Evolutionary conservation across 192 early-diverging fungal species (phyloP).

Genomic region (Dissophora ornata): DNA sequence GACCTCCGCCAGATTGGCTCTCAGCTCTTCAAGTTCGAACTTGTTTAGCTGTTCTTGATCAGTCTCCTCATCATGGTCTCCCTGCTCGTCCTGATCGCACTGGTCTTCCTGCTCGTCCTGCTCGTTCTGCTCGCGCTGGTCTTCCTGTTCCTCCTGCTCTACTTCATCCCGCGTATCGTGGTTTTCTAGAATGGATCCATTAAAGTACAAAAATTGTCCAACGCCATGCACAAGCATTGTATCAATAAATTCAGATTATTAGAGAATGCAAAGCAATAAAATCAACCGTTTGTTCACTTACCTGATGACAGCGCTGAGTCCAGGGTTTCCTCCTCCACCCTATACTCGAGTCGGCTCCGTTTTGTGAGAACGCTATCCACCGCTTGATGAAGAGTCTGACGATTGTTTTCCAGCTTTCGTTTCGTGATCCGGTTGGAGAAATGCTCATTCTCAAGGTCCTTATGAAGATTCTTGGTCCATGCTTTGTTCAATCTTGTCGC

Average conservation of each 20-base stretch:
- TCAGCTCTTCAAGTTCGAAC: slow-evolving; percentile 13
- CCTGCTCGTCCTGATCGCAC: too few relatives aligned
- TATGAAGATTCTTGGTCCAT: slow-evolving; percentile 23
- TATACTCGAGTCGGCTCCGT: slow-evolving; percentile 25
- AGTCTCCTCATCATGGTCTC: too few relatives aligned
- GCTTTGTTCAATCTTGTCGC: slow-evolving; percentile 16
- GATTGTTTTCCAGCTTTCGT: slow-evolving; percentile 20
- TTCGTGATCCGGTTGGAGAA: slow-evolving; percentile 16
- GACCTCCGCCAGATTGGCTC: slow-evolving; percentile 19
- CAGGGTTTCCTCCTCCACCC: slow-evolving; percentile 15
- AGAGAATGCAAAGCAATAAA: slow-evolving; percentile 1
- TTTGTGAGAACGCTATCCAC: slow-evolving; percentile 26
- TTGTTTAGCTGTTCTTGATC: slow-evolving; percentile 17
- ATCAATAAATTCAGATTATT: slow-evolving; percentile 6
- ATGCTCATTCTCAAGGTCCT: slow-evolving; percentile 19
- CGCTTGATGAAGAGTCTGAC: slow-evolving; percentile 19
- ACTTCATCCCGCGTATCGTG: slow-evolving; percentile 4
- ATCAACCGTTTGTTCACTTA: slow-evolving; percentile 4
- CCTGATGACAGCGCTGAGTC: slow-evolving; percentile 18
- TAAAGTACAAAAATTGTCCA: slow-evolving; percentile 3
- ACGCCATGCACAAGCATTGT: not conserved
- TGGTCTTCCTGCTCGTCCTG: not conserved
- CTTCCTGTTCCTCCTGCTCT: slow-evolving; percentile 11
- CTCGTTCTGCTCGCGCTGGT: slow-evolving; percentile 5
- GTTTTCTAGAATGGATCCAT: slow-evolving; percentile 3